Evolutionary conservation across 208 protist species (phyloP), one percentile per base, ranked within the genome.

Genomic region (Chromosphaera perkinsii): DNA sequence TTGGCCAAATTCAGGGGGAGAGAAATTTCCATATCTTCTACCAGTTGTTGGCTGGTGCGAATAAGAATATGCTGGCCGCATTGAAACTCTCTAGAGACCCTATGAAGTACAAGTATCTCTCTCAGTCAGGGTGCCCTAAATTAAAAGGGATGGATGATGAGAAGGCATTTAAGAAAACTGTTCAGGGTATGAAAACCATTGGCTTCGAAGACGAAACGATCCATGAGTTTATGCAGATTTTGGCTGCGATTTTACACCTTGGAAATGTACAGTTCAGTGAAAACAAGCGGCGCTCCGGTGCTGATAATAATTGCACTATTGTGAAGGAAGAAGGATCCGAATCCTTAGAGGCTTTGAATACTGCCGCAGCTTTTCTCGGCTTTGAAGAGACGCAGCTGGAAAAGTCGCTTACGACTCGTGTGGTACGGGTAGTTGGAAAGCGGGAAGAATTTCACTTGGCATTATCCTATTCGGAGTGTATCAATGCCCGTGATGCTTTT

Each of bases 201-300:
- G 85, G 86, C 63, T 84, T 96, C 48, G 40, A 76, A 0, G 37
- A 57, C 7, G 39, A 72, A 5, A 83, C 91, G 20, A 81, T 91
- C 52, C 42, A 83, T 17, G 58, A 83, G 17, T 27, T 73, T 35
- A 36, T 75, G 2, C 3, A 51, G 17, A 26, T 91, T 3, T 68
- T 97, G 5, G 88, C 87, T 1, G 81, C 88, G n/a, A 89, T 97
- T 45, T 78, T 97, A 3, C 89, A 94, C 66, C 51, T 96, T 3
- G 92, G 91, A n/a, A 89, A 96, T 73, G 69, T 95, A 43, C 56
- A 69, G n/a, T 96, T 96, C 70, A 68, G 78, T 14, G 78, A 80
- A 20, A 59, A 82, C 35, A 73, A 54, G 17, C n/a, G n/a, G n/a
- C n/a, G n/a, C n/a, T n/a, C n/a, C n/a, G n/a, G n/a, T n/a, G n/a